Conservation (phyloP, 345 rosid genomes). For the Kandelia obovata region DNA sequence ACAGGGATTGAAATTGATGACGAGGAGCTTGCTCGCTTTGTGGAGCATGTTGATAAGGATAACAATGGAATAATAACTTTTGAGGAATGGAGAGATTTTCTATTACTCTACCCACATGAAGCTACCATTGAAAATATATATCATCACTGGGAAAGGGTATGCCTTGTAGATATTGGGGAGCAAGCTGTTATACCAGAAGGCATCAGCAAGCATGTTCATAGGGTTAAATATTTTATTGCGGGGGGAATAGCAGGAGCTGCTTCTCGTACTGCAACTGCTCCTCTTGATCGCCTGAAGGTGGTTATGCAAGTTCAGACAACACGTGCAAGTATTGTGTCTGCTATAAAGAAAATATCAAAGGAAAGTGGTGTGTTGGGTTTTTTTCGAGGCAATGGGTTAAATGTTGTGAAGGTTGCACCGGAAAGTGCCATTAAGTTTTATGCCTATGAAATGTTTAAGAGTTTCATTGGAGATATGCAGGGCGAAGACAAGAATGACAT, state of each 20-base stretch:
- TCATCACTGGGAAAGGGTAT: slow-evolving; percentile 81
- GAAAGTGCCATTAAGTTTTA: slow-evolving; percentile 89
- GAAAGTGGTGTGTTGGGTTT: slow-evolving; percentile 59
- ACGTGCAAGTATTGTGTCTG: slow-evolving; percentile 51
- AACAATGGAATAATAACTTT: slow-evolving; percentile 85
- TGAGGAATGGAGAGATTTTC: slow-evolving; percentile 96
- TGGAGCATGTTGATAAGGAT: slow-evolving; percentile 91
- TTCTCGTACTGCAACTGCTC: slow-evolving; percentile 87
- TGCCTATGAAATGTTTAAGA: slow-evolving; percentile 68
- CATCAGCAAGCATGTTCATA: slow-evolving; percentile 68
- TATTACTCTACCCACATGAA: slow-evolving; percentile 85
- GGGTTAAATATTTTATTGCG: slow-evolving; percentile 77
- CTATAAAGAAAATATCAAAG: slow-evolving; percentile 62
- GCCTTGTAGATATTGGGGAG: slow-evolving; percentile 87
- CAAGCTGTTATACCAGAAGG: slow-evolving; percentile 82
- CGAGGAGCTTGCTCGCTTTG: slow-evolving; percentile 80
- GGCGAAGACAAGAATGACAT: slow-evolving; percentile 54
- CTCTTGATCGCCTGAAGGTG: slow-evolving; percentile 87
- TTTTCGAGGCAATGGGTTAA: slow-evolving; percentile 80
- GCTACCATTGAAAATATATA: slow-evolving; percentile 90
- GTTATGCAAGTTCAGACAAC: slow-evolving; percentile 76
- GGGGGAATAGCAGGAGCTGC: slow-evolving; percentile 93
- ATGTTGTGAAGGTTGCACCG: slow-evolving; percentile 85
- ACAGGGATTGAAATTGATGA: slow-evolving; percentile 65
- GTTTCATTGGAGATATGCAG: slow-evolving; percentile 41